Conservation (phyloP, 78 protist genomes). For the Polysphondylium violaceum region DNA sequence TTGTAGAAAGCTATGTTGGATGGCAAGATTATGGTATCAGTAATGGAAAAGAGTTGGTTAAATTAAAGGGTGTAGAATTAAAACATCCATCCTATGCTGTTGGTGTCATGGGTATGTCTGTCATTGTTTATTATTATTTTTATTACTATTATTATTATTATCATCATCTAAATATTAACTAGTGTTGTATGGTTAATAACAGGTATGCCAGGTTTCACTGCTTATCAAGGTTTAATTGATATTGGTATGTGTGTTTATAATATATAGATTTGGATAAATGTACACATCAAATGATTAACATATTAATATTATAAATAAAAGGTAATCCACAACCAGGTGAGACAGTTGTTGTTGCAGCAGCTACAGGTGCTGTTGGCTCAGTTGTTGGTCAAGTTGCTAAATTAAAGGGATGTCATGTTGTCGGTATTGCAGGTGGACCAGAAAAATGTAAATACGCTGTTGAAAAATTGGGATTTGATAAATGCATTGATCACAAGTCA, state of each 20-base stretch:
- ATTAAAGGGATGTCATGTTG: constrained; percentile 37
- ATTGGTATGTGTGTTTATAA: no score
- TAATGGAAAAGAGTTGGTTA: not conserved
- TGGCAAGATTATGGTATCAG: constrained; percentile 19
- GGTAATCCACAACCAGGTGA: constrained; percentile 84
- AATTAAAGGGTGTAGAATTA: not conserved
- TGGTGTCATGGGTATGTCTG: no score
- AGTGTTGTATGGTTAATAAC: not conserved
- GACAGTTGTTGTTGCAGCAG: constrained; percentile 71
- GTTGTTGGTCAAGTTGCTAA: constrained; percentile 59
- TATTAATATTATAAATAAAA: no score
- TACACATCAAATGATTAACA: no score
- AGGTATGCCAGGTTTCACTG: constrained; percentile 84
- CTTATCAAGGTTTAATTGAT: constrained; percentile 31
- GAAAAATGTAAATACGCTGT: constrained; percentile 49
- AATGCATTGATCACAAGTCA: constrained; percentile 53
- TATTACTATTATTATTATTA: no score
- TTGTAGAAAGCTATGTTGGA: not conserved
- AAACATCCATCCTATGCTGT: no score
- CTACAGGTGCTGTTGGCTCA: constrained; percentile 76
- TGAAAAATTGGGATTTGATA: constrained; percentile 66
- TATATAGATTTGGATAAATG: no score
- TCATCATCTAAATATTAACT: no score
- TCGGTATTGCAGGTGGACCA: constrained; percentile 77
- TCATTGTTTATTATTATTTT: no score